phyloP scores from a whole-genome alignment of 257 asterid species.

The Buddleja alternifolia region DNA sequence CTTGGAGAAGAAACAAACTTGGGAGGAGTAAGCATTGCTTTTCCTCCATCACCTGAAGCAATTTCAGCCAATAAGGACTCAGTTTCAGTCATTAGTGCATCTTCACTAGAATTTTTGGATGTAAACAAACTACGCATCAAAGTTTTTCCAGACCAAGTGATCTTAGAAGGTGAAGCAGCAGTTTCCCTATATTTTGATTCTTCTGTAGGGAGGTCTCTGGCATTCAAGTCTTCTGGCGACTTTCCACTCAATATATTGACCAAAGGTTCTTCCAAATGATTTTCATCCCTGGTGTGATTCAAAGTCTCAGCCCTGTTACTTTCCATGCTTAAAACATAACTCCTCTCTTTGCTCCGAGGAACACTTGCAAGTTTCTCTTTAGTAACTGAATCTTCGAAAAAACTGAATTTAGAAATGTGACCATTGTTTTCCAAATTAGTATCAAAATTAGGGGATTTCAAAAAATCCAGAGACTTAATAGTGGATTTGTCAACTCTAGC shows the following conservation, averaged over 20 bases:
- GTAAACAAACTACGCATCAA: constrained; percentile 36
- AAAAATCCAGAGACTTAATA: constrained; percentile 45
- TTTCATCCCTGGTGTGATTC: constrained; percentile 28
- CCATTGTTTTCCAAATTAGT: constrained; percentile 30
- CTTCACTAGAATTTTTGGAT: constrained; percentile 41
- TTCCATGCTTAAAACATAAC: constrained; percentile 25
- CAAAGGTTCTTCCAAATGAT: constrained; percentile 42
- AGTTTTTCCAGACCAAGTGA: constrained; percentile 43
- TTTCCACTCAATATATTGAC: constrained; percentile 32
- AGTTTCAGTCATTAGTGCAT: constrained; percentile 42
- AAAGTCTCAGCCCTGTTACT: constrained; percentile 37
- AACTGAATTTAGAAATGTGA: constrained; percentile 20
- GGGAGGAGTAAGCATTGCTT: constrained; percentile 37
- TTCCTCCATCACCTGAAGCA: constrained; percentile 38
- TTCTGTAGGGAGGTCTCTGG: constrained; percentile 30
- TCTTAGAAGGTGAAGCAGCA: constrained; percentile 54
- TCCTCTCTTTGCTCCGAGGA: constrained; percentile 36
- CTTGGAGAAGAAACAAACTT: constrained; percentile 45
- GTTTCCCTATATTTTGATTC: constrained; percentile 28
- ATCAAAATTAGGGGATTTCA: constrained; percentile 52
- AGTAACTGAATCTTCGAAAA: constrained; percentile 37
- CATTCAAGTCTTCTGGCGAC: constrained; percentile 31
- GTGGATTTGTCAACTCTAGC: constrained; percentile 55
- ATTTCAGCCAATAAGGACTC: constrained; percentile 52
- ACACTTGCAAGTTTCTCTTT: constrained; percentile 38